These are phyloP conservation scores for Suillus placidus DNA, from an alignment of 768 basidiomycete genomes.

Conservation along the genomic window DNA sequence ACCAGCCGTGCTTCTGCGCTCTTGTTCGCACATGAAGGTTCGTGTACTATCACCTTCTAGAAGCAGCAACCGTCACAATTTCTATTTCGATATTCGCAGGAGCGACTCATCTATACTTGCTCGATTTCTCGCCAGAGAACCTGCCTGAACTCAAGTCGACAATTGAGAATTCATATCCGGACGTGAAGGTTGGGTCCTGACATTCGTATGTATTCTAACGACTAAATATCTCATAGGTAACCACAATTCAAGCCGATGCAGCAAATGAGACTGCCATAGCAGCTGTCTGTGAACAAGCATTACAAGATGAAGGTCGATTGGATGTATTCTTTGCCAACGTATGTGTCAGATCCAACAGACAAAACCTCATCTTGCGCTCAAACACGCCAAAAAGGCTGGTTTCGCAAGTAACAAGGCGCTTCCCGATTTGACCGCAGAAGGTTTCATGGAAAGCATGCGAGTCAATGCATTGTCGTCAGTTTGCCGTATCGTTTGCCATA, in stretches of 20 bases:
- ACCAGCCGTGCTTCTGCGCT: constrained; percentile 72
- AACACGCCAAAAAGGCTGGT: constrained; percentile 57
- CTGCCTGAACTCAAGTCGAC: constrained; percentile 71
- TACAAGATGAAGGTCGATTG: constrained; percentile 81
- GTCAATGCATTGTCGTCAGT: constrained; percentile 70
- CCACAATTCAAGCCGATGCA: constrained; percentile 78
- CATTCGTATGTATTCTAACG: constrained; percentile 2
- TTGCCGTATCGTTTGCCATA: constrained; percentile 10
- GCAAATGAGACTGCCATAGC: constrained; percentile 74
- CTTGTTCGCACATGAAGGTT: constrained; percentile 81
- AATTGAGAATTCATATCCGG: constrained; percentile 67
- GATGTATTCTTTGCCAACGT: constrained; percentile 98
- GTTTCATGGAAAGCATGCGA: constrained; percentile 76
- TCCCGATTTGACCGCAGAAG: constrained; percentile 57
- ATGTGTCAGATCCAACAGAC: constrained; percentile 24
- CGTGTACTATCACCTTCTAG: constrained; percentile 12
- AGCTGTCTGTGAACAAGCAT: constrained; percentile 66
- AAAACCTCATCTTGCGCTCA: not conserved
- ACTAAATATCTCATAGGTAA: constrained; percentile 56
- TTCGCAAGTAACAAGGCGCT: constrained; percentile 49
- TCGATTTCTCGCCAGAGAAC: constrained; percentile 70
- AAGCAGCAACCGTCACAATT: constrained; percentile 9
- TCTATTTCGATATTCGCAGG: constrained; percentile 44
- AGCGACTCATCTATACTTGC: constrained; percentile 73
- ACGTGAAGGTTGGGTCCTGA: constrained; percentile 63